A percentile compares a stretch with the other conserved stretches of the same genome.
Conservation (phyloP, 1,139 yeast species). For the Hemisphaericaspora xylanilytica region DNA sequence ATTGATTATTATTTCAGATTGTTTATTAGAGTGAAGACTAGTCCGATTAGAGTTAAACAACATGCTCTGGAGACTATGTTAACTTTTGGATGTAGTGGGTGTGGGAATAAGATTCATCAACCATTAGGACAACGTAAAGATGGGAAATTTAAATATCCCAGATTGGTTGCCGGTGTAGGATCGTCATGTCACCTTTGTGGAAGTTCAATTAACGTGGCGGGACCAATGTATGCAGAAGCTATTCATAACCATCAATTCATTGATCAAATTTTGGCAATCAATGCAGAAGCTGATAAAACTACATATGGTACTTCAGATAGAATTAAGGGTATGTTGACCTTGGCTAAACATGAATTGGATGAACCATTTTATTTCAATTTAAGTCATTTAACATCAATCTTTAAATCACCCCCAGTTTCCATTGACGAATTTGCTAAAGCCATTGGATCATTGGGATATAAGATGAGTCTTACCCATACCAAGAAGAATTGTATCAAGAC, state of each 20-base stretch:
- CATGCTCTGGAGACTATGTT: slow-evolving; percentile 72
- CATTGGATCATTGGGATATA: slow-evolving; percentile 78
- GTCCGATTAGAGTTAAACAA: slow-evolving; percentile 79
- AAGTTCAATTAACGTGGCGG: slow-evolving; percentile 71
- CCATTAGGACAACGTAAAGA: slow-evolving; percentile 58
- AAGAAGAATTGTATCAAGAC: slow-evolving; percentile 84
- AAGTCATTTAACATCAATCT: slow-evolving; percentile 67
- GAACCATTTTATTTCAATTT: slow-evolving; percentile 82
- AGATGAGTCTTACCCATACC: slow-evolving; percentile 86
- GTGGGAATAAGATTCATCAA: slow-evolving; percentile 71
- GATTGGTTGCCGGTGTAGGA: slow-evolving; percentile 46
- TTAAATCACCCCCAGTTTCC: slow-evolving; percentile 84
- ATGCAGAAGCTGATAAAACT: slow-evolving; percentile 45
- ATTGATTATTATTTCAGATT: slow-evolving; percentile 92
- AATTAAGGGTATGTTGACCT: slow-evolving; percentile 86
- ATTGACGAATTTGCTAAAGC: slow-evolving; percentile 72
- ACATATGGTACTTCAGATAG: slow-evolving; percentile 78
- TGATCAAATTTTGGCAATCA: slow-evolving; percentile 56
- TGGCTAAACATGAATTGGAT: slow-evolving; percentile 72
- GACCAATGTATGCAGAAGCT: slow-evolving; percentile 94
- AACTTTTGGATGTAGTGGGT: slow-evolving; percentile 83
- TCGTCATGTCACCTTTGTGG: slow-evolving; percentile 69
- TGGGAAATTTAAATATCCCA: slow-evolving; percentile 38
- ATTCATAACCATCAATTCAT: slow-evolving; percentile 71
- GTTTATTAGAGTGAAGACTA: slow-evolving; percentile 69